Evolutionary conservation across 2,329 filamentous ascomycete species (phyloP).

Genomic region (Colletotrichum godetiae): DNA sequence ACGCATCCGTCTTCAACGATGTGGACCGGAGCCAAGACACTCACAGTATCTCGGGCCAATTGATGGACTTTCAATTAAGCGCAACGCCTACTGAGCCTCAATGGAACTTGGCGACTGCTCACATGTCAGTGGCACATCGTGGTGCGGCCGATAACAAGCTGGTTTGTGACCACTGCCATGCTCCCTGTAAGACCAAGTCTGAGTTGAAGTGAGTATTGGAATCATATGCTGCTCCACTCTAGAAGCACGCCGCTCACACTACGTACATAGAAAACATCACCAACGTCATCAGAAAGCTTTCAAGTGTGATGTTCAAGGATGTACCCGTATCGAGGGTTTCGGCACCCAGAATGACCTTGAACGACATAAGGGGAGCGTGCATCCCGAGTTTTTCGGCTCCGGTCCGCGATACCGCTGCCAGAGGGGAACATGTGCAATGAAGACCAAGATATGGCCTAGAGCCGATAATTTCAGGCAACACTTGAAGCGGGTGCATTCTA

Average conservation of each 20-base stretch:
- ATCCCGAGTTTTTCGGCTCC: constrained; percentile 60
- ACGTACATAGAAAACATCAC: constrained; percentile 74
- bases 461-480: constrained; percentile 90
- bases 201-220: constrained; percentile 63
- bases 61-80: constrained; percentile 45
- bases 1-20: constrained; percentile 57
- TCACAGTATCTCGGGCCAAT: constrained; percentile 49
- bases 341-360: constrained; percentile 84
- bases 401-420: constrained; percentile 71
- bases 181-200: constrained; percentile 61
- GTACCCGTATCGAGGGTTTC: constrained; percentile 74
- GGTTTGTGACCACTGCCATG: constrained; percentile 53
- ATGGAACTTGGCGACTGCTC: not conserved
- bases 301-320: constrained; percentile 69
- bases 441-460: constrained; percentile 80
- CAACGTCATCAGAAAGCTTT: constrained; percentile 76
- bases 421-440: constrained; percentile 65
- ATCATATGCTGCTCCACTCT: not conserved
- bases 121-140: constrained; percentile 22
- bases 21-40: constrained; percentile 52
- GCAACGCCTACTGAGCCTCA: not conserved
- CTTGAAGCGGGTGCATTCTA: constrained; percentile 73
- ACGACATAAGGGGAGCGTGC: constrained; percentile 81
- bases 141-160: constrained; percentile 37
- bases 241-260: constrained; percentile 37